Evolutionary conservation across 345 rosid genomes (phyloP), one percentile per base, ranked within the genome.

Genomic region (Eucalyptus cloeziana): DNA sequence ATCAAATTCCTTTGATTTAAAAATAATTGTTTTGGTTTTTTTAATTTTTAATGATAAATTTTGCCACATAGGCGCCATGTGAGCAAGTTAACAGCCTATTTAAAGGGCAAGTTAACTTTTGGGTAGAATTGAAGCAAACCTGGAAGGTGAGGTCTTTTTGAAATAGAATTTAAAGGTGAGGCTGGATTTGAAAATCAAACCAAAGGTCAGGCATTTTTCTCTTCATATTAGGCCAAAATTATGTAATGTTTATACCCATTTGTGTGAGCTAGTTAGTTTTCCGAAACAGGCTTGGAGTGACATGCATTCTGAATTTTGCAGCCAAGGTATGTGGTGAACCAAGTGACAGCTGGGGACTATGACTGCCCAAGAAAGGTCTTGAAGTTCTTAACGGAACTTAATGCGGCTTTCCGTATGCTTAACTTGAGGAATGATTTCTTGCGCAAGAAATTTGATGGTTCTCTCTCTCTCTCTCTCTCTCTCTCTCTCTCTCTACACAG

Each of bases 391-490:
- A 98, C 97, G 19, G 99, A 96, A 89, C 98, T 98, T 86, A 95
- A 96, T 85, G 95, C 97, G 86, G 95, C 97, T 86, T 98, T 98
- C 88, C 97, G 96, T 15, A 98, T 95, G 97, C 99, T 98, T 88
- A 98, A 98, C 88, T 97, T 98, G 87, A 95, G 99, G 86, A 98
- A 98, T 89, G 99, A 98, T 91, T 97, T 98, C 89, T 94, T 98
- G 12, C 99, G 99, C 92, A 98, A 97, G 94, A 97, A 98, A 93
- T 98, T 98, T 87, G 99, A 98, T 86, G 90, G 99, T 98, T 93
- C 40, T 81, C 80, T 31, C 69, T 85, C 13, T 44, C 37, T 45
- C 56, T 44, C 50, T 79, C 27, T 49, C 7, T 40, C 71, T 10
- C 76, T 54, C 44, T 62, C 17, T 22, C 24, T 85, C 86, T 45